Base-by-base conservation (phyloP, 2,329 filamentous ascomycete genomes). In the Aureobasidium sp. region DNA sequence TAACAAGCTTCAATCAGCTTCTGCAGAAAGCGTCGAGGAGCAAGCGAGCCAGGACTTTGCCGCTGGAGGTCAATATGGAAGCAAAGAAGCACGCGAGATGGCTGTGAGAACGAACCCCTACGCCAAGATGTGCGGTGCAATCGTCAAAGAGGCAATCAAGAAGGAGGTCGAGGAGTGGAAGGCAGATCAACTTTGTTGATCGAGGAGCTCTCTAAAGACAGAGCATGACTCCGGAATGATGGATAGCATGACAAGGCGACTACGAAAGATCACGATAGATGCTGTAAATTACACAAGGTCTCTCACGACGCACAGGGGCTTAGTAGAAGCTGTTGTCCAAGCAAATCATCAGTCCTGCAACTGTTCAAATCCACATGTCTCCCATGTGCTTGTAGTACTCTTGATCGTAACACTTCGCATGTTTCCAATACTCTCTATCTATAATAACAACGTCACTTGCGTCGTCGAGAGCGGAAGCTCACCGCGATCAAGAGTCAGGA, bases 91-190 rank as follows among this genome's bases (percentile, higher is more conserved):
- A 47, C 77, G 79, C 67, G 79, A 82, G 66, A 74, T 85, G 73
- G 81, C 81, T 14, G 82, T 85, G 16, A 76, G 80, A 70, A 84
- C 82, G 50, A 85, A 85, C 73, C 83, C 83, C 34, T 84, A 85
- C 72, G 82, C 82, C 36, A 85, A 84, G 72, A 79, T 85, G 74
- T 85, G 82, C 70, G 83, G 82, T 5, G 81, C 77, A 1, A 85
- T 85, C 69, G 83, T 85, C 11, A 81, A 80, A 73, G 81, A 85
- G 71, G 82, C 82, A 14, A 73, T 85, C 73, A 77, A 72, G 66
- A 81, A 82, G 70, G 82, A 85, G 72, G 74, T 78, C 59, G 74
- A 71, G 44, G 70, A 73, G 49, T 59, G 55, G 55, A 59, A 32
- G n/a, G 55, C 55, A 16, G 13, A 13, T 14, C 55, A 59, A 25